A percentile compares a stretch with the other conserved stretches of the same genome.
Conservation (phyloP, 2,329 filamentous ascomycete genomes). For the Davidsoniella australis region DNA sequence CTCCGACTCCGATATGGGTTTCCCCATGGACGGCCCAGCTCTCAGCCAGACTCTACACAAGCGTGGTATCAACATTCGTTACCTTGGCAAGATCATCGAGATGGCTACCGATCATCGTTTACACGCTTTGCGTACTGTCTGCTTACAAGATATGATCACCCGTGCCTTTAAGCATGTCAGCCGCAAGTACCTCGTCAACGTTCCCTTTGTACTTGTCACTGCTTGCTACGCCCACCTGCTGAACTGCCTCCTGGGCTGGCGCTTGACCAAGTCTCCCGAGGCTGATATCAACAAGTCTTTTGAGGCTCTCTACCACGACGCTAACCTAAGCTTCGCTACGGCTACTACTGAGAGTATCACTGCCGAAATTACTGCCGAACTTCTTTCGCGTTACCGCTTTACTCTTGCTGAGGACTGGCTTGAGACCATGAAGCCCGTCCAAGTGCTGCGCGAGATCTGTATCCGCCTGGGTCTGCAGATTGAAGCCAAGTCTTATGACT, state of each 20-base stretch:
- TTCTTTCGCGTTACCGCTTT: constrained; percentile 60
- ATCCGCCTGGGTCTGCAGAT: constrained; percentile 84
- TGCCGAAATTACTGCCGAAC: constrained; percentile 53
- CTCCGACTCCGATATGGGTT: constrained; percentile 81
- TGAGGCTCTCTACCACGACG: constrained; percentile 61
- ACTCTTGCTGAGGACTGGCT: constrained; percentile 53
- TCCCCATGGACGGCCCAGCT: constrained; percentile 96
- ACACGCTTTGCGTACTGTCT: constrained; percentile 58
- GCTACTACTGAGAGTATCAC: constrained; percentile 58
- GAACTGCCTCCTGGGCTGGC: constrained; percentile 75
- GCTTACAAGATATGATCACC: constrained; percentile 84
- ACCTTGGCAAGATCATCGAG: constrained; percentile 70
- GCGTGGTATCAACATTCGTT: constrained; percentile 91
- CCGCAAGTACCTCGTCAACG: constrained; percentile 58
- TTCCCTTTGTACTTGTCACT: constrained; percentile 66
- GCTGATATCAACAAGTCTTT: constrained; percentile 62
- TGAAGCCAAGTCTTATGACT: constrained; percentile 44
- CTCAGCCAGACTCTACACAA: constrained; percentile 81
- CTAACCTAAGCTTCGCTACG: constrained; percentile 64
- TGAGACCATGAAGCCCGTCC: constrained; percentile 50
- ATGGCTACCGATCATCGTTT: constrained; percentile 50
- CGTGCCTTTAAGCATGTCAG: constrained; percentile 88
- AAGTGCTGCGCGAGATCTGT: constrained; percentile 75
- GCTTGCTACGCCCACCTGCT: constrained; percentile 71
- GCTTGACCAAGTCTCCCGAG: constrained; percentile 58